Evolutionary conservation across 1,284 basidiomycete species (phyloP).

Genomic region (Puccinia novopanici): DNA sequence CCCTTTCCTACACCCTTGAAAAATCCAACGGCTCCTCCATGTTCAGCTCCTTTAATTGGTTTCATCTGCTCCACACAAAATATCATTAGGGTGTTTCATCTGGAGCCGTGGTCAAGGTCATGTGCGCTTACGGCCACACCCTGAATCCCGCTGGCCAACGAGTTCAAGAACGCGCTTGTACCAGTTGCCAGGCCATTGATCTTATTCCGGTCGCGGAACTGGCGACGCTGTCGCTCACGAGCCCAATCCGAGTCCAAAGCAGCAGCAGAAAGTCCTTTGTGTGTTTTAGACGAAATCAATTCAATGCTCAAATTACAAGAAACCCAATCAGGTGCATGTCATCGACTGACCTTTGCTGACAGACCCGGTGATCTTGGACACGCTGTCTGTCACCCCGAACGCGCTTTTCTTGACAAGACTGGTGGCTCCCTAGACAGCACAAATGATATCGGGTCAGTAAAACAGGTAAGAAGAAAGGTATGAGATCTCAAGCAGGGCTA

Average conservation of each 20-base stretch:
- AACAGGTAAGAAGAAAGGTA: slow-evolving; percentile 2
- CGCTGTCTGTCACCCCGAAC: slow-evolving; percentile 90
- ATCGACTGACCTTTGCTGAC: slow-evolving; percentile 79
- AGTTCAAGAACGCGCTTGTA: slow-evolving; percentile 88
- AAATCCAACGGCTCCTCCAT: slow-evolving; percentile 90
- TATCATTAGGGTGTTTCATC: slow-evolving; percentile 6
- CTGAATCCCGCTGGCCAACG: slow-evolving; percentile 91
- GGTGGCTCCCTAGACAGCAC: slow-evolving; percentile 73
- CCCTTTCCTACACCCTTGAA: slow-evolving; percentile 98
- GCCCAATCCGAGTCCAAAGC: slow-evolving; percentile 50
- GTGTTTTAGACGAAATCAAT: background rate
- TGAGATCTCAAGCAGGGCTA: background rate
- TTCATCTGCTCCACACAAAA: slow-evolving; percentile 68
- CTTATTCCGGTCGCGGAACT: slow-evolving; percentile 49
- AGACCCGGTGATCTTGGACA: slow-evolving; percentile 95
- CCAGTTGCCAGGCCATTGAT: slow-evolving; percentile 68
- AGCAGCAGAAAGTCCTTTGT: slow-evolving; percentile 48
- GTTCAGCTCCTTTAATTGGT: slow-evolving; percentile 93
- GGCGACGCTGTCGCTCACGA: slow-evolving; percentile 50
- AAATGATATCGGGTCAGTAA: slow-evolving; percentile 40
- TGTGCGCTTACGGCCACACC: slow-evolving; percentile 75
- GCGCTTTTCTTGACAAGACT: slow-evolving; percentile 99
- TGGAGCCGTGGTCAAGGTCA: slow-evolving; percentile 17
- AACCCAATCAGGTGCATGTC: background rate
- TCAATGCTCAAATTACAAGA: background rate